Evolutionary conservation across 2,329 filamentous ascomycete genomes (phyloP).

Genomic region (Aspergillus niger): DNA sequence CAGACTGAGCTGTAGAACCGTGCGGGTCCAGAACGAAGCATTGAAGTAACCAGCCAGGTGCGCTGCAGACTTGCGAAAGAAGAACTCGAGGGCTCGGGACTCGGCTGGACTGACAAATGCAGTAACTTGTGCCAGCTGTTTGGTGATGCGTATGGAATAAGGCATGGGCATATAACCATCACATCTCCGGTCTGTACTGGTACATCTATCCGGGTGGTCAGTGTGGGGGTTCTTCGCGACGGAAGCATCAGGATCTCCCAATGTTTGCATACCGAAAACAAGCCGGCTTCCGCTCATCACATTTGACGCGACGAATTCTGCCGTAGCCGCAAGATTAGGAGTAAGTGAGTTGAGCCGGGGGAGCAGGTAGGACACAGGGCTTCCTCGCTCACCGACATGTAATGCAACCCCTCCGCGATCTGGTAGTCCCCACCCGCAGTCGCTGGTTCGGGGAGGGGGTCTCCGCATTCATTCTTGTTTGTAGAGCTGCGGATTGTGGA

Average conservation of each 20-base stretch:
- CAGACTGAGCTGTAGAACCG: constrained; percentile 66
- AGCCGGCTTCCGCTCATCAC: constrained; percentile 62
- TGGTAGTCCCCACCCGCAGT: not conserved
- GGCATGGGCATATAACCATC: constrained; percentile 16
- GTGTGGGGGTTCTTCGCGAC: not conserved
- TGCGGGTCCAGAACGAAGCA: constrained; percentile 64
- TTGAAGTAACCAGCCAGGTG: constrained; percentile 70
- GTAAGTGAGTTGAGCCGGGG: constrained; percentile 1
- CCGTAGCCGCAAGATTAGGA: not conserved
- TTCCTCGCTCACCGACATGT: constrained; percentile 65
- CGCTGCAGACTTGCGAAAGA: constrained; percentile 59
- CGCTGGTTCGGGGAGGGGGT: not conserved
- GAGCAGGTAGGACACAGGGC: not conserved
- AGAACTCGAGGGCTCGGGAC: constrained; percentile 36
- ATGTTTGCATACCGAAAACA: constrained; percentile 59
- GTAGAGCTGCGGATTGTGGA: too few species aligned
- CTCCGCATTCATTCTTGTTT: not conserved
- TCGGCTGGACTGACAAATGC: constrained; percentile 7
- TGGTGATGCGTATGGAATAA: not conserved
- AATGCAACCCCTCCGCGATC: constrained; percentile 58
- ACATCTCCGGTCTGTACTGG: constrained; percentile 14
- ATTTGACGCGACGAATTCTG: constrained; percentile 59
- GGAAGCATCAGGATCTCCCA: constrained; percentile 24
- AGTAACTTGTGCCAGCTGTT: constrained; percentile 7
- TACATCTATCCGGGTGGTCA: constrained; percentile 12